Base-by-base conservation (phyloP, 257 asterid species). In the Galeopsis tetrahit region DNA sequence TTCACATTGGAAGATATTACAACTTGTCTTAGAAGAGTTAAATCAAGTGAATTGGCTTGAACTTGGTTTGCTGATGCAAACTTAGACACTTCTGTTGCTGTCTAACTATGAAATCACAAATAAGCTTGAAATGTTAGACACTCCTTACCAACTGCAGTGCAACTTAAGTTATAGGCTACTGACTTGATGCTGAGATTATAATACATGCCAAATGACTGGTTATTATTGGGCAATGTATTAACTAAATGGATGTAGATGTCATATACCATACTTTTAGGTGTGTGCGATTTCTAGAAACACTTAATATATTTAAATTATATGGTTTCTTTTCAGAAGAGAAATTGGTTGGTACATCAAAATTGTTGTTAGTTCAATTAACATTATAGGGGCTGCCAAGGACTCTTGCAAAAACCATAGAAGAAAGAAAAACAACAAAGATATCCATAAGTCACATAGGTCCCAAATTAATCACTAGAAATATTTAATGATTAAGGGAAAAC, bases 71-170 rank as follows among this genome's bases (percentile, higher is more conserved):
- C 40, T 43, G 21, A 32, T 46, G 14, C 28, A 33, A 48, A 15
- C 49, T 60, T 59, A 39, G 55, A 59, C 14, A 32, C 48, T 21
- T 48, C 31, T 40, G 53, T 21, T 66, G 53, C 21, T 2, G 10
- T 42, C 21, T 9, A 40, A 39, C 53, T 73, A 39, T 39, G 77
- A 53, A 3, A 53, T 40, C 43, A 53, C 11, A 49, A 64, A 7
- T 34, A 72, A 15, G 69, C n/a, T 2, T 49, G 55, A 38, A 67
- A 15, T 15, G n/a, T 13, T 38, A 6, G 46, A 32, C 67, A 58
- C 33, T 68, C 31, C 38, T 3, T 62, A 3, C 58, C 66, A 43
- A 44, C 48, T 21, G 28, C 28, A 21, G 28, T 21, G 28, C 28
- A 21, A 21, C 28, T 21, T 21, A 21, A 21, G 28, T 21, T 21